Base-by-base conservation (phyloP, 2,329 filamentous ascomycete genomes). In the Penicillium palitans region DNA sequence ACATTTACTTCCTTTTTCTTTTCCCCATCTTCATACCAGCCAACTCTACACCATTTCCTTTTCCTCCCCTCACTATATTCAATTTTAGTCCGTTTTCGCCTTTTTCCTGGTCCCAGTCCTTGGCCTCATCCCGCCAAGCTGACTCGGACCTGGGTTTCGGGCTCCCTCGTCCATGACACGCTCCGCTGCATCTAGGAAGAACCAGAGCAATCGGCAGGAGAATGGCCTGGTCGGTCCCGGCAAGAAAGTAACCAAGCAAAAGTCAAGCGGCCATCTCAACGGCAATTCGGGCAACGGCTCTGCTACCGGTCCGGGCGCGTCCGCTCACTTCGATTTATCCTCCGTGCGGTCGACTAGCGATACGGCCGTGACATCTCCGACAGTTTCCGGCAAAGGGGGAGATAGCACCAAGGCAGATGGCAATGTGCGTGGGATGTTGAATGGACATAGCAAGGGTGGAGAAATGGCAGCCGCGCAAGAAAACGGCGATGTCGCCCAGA, bases 151-250 rank as follows among this genome's bases (percentile, higher is more conserved):
- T 74, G 71, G 73, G 69, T 71, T 68, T 72, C 67, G 67, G 72
- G 71, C 71, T 68, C 70, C 69, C 72, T 78, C 69, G 73, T 76
- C 79, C 74, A 80, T 81, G 79, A 77, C 78, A 76, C 78, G 78
- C 72, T 76, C 72, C 64, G 73, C 72, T 70, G 75, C 78, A 70
- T 74, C 76, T 73, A 78, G 78, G 72, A 80, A 80, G 74, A 88
- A 81, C 79, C 83, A 87, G 80, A 88, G 88, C 78, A 85, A 82
- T 71, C 87, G 89, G 76, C 89, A 96, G 79, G 92, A 96, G 79
- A 92, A 90, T 88, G 91, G 91, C 72, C 83, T 91, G 76, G 89
- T 92, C 83, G 87, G 87, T 71, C 86, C 89, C 52, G 88, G 88
- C 66, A 91, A 87, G 81, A 87, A 87, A 74, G 79, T 87, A 69